A percentile compares a stretch with the other conserved stretches of the same genome.
These are phyloP conservation scores for Phytophthora pseudosyringae DNA, from an alignment of 352 stramenopile genomes.

Conservation along the genomic window DNA sequence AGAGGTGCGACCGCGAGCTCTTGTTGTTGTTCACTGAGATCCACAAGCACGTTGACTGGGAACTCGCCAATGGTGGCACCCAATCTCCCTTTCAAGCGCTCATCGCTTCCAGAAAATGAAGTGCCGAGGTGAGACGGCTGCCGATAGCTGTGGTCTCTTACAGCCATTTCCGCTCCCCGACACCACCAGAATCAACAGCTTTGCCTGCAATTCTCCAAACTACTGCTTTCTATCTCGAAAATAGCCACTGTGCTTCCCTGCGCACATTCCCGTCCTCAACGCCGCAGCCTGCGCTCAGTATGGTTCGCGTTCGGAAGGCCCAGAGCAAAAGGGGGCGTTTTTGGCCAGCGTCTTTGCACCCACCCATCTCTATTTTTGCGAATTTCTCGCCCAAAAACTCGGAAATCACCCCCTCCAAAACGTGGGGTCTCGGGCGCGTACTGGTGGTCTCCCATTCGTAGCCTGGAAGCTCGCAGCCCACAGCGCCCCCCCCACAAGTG, in stretches of 20 bases:
- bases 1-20: too few relatives aligned
- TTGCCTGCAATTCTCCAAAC: too few relatives aligned
- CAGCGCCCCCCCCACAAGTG: conserved; percentile 12
- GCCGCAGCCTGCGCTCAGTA: conserved; percentile 34
- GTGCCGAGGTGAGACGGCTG: too few relatives aligned
- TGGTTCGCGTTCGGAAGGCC: conserved; percentile 4
- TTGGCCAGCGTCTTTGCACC: conserved; percentile 19
- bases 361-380: conserved; percentile 20
- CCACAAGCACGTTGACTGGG: too few relatives aligned
- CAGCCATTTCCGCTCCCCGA: too few relatives aligned
- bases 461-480: conserved; percentile 33
- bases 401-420: conserved; percentile 25
- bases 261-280: background rate
- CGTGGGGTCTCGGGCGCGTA: conserved; percentile 32
- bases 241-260: background rate
- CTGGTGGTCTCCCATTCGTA: conserved; percentile 50
- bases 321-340: conserved; percentile 7
- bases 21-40: too few relatives aligned
- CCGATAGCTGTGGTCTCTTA: too few relatives aligned
- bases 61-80: too few relatives aligned
- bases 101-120: too few relatives aligned
- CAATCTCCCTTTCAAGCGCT: too few relatives aligned
- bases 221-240: background rate
- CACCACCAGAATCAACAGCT: too few relatives aligned
- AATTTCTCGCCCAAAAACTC: conserved; percentile 12